Base-by-base conservation (phyloP, 805 yeast species). In the Metschnikowia borealis region DNA sequence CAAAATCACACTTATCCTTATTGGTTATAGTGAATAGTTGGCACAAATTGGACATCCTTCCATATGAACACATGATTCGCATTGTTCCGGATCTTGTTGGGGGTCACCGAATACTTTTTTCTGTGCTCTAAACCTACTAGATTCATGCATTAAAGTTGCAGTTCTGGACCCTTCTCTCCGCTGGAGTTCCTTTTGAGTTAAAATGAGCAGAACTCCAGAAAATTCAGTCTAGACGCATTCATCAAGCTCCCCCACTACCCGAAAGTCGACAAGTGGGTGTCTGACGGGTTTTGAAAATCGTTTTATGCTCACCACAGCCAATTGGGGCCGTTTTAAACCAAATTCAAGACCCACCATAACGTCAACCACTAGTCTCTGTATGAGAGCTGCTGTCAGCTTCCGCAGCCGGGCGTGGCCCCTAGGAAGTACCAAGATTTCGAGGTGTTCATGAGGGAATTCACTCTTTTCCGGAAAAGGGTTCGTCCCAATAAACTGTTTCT, bases 321-420 rank as follows among this genome's bases (percentile, higher is more conserved):
- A 5, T 33, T 56, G 31, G 21, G 47, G 8, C 43, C 29, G 21
- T 48, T 58, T 35, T 39, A 38, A 5, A 11, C 49, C 4, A 46
- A 52, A n/a, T 46, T 17, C 15, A 38, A 40, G 34, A 14, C 49
- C 14, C 39, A 38, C 21, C 42, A 44, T 5, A 46, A 46, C 6
- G 59, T 70, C 26, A 61, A 67, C 54, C 72, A 69, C 46, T 46
- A 56, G 15, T 43, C 50, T 18, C 50, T 72, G 13, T 67, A 52
- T 51, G 50, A 59, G 17, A 51, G 62, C 21, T 71, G 66, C 51
- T 38, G 48, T n/a, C 62, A 58, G 21, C 52, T 68, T 23, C 67
- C 70, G 4, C 42, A 48, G 5, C 73, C 69, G 6, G 60, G 56
- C 8, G 64, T 61, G 31, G 56, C 52, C 6, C 62, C 63, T 38